Evolutionary conservation across 306 rosid species (phyloP), one percentile per base, ranked within the genome.

Genomic region (Cicer arietinum): DNA sequence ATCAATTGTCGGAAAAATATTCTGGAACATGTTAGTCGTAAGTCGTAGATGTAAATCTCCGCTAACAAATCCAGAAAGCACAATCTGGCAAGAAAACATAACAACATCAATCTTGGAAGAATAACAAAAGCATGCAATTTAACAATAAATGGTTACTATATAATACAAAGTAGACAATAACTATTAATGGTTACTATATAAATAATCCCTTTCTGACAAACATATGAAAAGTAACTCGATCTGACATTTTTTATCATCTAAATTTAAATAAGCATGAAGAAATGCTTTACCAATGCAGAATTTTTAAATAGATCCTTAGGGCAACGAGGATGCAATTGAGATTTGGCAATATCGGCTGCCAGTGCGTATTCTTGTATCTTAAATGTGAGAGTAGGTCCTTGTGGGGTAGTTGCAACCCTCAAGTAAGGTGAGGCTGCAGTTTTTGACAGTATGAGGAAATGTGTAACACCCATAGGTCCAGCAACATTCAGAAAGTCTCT

Each of bases 391-490:
- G 99, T 92, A 11, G 98, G 97, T 13, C 99, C 99, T 81, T 92
- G 99, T 16, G 99, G 98, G 37, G 98, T 88, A 69, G 91, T 92
- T 48, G 91, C 99, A 42, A 92, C 98, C 79, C 95, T 91, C 84
- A 92, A 77, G 83, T 89, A 90, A 5, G 98, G 89, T 6, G 90
- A 76, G 45, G 87, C 18, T 51, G 84, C 77, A 74, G 99, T 92
- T 88, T 95, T 95, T 22, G 99, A 92, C 83, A 95, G 76, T 41
- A 95, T 89, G 86, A 95, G 90, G 82, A 95, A 95, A 82, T 95
- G 99, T 0, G 99, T 89, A 52, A 92, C 98, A 58, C 99, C 98
- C 93, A 90, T 88, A 14, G 99, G 98, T 61, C 98, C 99, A 70
- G 99, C 93, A 82, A 92, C 91, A 56, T 95, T 95, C 82, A 95